Evolutionary conservation across 768 basidiomycete genomes (phyloP).

Genomic region (Leucosporidium scottii): DNA sequence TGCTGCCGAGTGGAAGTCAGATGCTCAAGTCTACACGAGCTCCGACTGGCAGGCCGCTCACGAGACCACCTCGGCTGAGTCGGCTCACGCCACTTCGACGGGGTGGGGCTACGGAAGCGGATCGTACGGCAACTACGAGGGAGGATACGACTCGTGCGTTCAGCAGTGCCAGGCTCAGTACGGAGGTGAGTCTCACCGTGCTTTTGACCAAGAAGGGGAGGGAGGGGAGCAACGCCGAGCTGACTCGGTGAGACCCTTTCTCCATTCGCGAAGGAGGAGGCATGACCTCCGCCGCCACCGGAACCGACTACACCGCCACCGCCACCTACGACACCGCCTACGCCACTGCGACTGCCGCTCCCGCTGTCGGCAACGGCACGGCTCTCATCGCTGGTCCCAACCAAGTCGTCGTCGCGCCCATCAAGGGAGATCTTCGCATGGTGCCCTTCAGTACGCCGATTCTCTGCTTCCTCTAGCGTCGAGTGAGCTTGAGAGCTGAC

Average conservation of each 20-base stretch:
- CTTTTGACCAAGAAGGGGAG: too few relatives aligned
- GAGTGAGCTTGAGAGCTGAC: too few relatives aligned
- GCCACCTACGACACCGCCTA: background rate
- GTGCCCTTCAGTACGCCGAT: background rate
- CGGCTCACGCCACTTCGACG: too few relatives aligned
- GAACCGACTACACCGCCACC: background rate
- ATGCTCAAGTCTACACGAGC: too few relatives aligned
- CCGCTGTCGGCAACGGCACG: background rate
- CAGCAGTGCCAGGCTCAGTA: conserved; percentile 12
- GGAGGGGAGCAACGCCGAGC: background rate
- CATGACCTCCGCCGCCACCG: background rate
- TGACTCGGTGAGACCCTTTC: background rate
- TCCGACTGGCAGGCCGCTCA: too few relatives aligned
- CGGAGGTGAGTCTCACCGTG: background rate
- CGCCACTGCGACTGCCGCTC: background rate
- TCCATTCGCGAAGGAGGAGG: background rate
- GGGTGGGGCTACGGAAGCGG: too few relatives aligned
- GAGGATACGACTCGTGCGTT: conserved; percentile 6
- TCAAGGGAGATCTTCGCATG: conserved; percentile 23
- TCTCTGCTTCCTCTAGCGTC: too few relatives aligned
- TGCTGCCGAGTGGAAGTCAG: too few relatives aligned
- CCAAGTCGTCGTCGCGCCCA: conserved; percentile 27
- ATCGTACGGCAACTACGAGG: too few relatives aligned
- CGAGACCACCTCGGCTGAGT: too few relatives aligned
- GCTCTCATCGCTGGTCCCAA: conserved; percentile 4